Evolutionary conservation across 768 basidiomycete species (phyloP), one percentile per base, ranked within the genome.

Genomic region (Sporobolomyces roseus): DNA sequence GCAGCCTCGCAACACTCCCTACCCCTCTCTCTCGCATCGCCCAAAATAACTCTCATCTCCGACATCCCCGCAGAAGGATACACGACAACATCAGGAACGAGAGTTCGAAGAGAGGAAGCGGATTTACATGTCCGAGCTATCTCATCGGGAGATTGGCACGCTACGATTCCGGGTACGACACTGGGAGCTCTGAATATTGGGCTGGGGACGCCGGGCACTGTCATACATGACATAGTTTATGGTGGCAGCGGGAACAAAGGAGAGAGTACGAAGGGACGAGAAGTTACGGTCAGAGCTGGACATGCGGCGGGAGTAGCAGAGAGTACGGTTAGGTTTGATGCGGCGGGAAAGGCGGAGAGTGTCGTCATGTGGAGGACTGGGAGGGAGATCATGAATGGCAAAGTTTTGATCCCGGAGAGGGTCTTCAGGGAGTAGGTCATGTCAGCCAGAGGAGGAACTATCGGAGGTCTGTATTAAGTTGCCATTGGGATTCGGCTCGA

Each of bases 341-440:
- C 12, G 29, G 33, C 9, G 17, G 51, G 62, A 12, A 36, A 3
- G 25, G 32, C 68, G 3, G 30, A 41, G 46, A 61, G 64, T 25
- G 68, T 73, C 14, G 68, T 70, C 29, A 73, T 73, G 72, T 19
- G 58, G 21, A 17, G 72, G n/a, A 73, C 72, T 1, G 72, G 68
- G 61, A 46, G 72, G 52, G 68, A 69, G 62, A 73, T 73, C 50
- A 70, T 73, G 72, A 25, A 56, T 0, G 72, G 72, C 0, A 58
- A 66, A 27, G 62, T 73, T 13, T 3, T 64, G 38, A 53, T 69
- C 9, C 65, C 68, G 9, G 68, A 70, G 50, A 21, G 62, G 25
- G 45, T 68, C 2, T 63, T 72, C 29, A 7, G 56, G 14, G n/a
- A n/a, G n/a, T n/a, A n/a, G n/a, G n/a, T n/a, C n/a, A n/a, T n/a